Evolutionary conservation across 108 stramenopile species (phyloP).

Genomic region (Cyclotella choctawhatcheeana): DNA sequence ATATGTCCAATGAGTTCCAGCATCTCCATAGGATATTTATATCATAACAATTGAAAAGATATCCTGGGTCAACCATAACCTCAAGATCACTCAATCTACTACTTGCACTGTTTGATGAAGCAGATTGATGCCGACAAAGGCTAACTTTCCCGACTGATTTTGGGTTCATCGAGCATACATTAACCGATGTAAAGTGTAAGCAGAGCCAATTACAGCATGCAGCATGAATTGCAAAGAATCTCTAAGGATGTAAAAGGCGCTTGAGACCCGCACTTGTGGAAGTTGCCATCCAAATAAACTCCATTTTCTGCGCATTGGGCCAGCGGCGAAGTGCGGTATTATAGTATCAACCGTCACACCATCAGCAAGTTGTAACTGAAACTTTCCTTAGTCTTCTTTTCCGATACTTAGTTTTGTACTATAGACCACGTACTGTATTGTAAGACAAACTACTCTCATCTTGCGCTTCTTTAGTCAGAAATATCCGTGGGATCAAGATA

Average conservation of each 20-base stretch:
- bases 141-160: constrained; percentile 37
- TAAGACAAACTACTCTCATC: neutral
- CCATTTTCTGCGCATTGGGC: constrained; percentile 35
- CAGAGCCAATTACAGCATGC: constrained; percentile 27
- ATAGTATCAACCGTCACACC: constrained; percentile 39
- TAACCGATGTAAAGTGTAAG: constrained; percentile 32
- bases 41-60: constrained; percentile 58
- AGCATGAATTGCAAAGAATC: neutral
- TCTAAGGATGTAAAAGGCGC: neutral
- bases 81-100: constrained; percentile 49
- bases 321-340: constrained; percentile 51
- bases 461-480: constrained; percentile 28
- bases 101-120: constrained; percentile 37
- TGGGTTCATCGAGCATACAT: constrained; percentile 54
- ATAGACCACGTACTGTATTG: constrained; percentile 43
- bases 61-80: constrained; percentile 58
- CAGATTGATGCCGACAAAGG: constrained; percentile 27
- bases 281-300: constrained; percentile 12
- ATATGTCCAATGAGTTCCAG: constrained; percentile 25
- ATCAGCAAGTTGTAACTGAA: constrained; percentile 50
- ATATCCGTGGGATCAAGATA: constrained; percentile 58
- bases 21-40: constrained; percentile 47
- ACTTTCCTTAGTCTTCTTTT: neutral
- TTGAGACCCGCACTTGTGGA: constrained; percentile 2
- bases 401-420: neutral